Base-by-base conservation (phyloP, 106 monocot genomes). In the Alisma plantagoaquatica region DNA sequence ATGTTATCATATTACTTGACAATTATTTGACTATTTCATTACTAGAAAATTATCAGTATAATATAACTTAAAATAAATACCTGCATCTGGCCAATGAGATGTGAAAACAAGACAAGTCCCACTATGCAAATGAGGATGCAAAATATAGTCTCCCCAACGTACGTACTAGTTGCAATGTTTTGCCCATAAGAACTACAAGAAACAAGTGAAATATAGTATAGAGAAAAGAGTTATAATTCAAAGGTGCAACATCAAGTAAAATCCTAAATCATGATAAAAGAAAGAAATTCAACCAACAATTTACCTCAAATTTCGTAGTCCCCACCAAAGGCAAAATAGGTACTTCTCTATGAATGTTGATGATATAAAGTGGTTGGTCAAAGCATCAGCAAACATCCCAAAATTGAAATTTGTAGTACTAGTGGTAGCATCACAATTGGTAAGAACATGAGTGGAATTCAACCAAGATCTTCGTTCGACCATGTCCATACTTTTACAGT, bases 291-390 rank as follows among this genome's bases (percentile, higher is more conserved):
- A n/a, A n/a, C n/a, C n/a, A n/a, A n/a, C n/a, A n/a, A n/a, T n/a
- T 25, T 58, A 98, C 96, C 81, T 98, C 20, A 98, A 46, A 69
- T 85, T 89, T 66, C 57, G 65, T 46, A 98, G 71, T 10, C 96
- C 96, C 96, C 96, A 98, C 96, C 96, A 98, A 29, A 98, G 89
- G 55, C 89, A 84, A 62, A 81, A 98, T 12, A 98, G 69, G 62
- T 89, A 98, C 49, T 89, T 98, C 41, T 72, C 70, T 3, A 79
- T 5, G 56, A 90, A 89, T 33, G 66, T 61, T 21, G 74, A 76
- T 10, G 65, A 71, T 7, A 76, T 60, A 54, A 84, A 54, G 19
- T 85, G 84, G 30, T 33, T 31, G 12, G 57, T 76, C 45, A 98
- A 61, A 29, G 71, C 84, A 57, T 89, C 82, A 0, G 73, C 62